Base-by-base conservation (phyloP, 495 filamentous ascomycete species). In the Daldinia childiae region DNA sequence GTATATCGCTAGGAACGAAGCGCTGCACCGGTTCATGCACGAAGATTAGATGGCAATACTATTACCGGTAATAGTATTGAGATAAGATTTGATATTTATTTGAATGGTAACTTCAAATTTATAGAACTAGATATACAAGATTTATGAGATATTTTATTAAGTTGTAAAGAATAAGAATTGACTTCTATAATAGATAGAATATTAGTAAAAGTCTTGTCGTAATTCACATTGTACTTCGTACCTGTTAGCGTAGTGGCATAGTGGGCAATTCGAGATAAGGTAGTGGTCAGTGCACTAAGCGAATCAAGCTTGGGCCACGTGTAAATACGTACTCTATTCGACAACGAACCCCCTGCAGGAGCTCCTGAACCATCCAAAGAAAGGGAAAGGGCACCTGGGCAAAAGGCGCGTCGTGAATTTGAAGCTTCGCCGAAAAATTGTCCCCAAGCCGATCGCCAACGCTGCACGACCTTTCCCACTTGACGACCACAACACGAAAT, bases 11-110 rank as follows among this genome's bases (percentile, higher is more conserved):
- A 80, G 85, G 45, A 85, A 83, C 51, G 58, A 80, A 58, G 77
- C 77, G 32, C 73, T 88, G 61, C 76, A 81, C 63, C 69, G 73
- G 17, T 86, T 86, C 50, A 88, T 87, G 86, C 82, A 77, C 39
- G 84, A 87, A 71, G 72, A 80, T 58, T 77, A 62, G 50, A 59
- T 43, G 39, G 30, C 6, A 34, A 32, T 32, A 32, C 29, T 32
- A 9, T 32, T 32, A 32, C 7, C 7, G 29, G 29, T 32, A 32
- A 12, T 21, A 9, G 17, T 48, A 48, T 19, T n/a, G 41, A 19
- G 17, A 48, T 48, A 19, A 21, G 43, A 48, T 12, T 48, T 14
- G 19, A 19, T 7, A n/a, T 0, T 11, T 48, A 3, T 21, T 48
- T 48, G 43, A 48, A 21, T 48, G 8, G 8, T 12, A 12, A 9